Conservation (phyloP, 2,329 filamentous ascomycete genomes). For the Penicillium crustosum region DNA sequence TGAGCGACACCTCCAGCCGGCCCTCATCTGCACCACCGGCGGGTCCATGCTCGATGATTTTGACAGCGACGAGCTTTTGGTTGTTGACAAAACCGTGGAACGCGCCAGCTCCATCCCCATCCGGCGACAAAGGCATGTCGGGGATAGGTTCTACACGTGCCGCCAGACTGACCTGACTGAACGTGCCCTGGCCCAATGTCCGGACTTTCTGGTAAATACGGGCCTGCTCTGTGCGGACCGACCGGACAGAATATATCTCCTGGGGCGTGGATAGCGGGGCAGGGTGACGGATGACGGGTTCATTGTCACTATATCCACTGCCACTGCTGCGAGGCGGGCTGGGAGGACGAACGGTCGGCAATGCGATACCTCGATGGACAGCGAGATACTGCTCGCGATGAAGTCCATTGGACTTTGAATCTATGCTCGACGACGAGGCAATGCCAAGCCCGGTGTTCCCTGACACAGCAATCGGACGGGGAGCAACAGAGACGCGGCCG, state of each 20-base stretch:
- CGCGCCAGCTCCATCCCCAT: conserved; percentile 10
- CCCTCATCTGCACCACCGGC: conserved; percentile 91
- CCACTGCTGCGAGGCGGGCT: conserved; percentile 79
- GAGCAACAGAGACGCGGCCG: conserved; percentile 60
- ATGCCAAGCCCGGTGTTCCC: conserved; percentile 52
- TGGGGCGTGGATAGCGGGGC: conserved; percentile 23
- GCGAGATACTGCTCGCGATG: conserved; percentile 81
- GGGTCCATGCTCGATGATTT: conserved; percentile 92
- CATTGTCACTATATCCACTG: conserved; percentile 50
- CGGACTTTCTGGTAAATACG: conserved; percentile 78
- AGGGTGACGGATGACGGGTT: conserved; percentile 30
- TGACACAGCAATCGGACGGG: conserved; percentile 71
- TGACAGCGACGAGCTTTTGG: conserved; percentile 88
- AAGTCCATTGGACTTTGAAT: conserved; percentile 44
- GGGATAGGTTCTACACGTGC: conserved; percentile 68
- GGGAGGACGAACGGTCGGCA: conserved; percentile 61
- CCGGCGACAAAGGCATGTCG: conserved; percentile 25
- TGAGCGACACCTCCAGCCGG: conserved; percentile 87
- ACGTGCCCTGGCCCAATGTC: conserved; percentile 85
- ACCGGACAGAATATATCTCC: conserved; percentile 71
- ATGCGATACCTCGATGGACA: conserved; percentile 70
- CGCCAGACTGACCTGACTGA: conserved; percentile 89
- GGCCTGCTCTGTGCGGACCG: conserved; percentile 66
- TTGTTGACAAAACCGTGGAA: conserved; percentile 50
- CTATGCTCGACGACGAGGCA: conserved; percentile 51